Conservation (phyloP, 306 rosid genomes). For the Lithocarpus polystachyus region DNA sequence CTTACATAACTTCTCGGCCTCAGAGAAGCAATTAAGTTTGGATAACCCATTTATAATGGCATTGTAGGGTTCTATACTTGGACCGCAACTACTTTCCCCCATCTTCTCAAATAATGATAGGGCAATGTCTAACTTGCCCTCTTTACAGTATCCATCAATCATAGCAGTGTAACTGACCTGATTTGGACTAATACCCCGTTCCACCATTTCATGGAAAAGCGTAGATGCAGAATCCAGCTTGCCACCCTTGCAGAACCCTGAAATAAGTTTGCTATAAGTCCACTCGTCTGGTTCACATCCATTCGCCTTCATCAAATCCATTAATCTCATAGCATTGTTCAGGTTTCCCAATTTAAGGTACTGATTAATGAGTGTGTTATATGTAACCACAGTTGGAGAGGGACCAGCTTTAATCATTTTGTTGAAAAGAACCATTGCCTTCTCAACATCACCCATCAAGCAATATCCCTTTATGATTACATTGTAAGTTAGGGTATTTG, state of each 20-base stretch:
- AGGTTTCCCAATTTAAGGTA: constrained; percentile 22
- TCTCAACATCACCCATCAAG: constrained; percentile 21
- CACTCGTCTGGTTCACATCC: constrained; percentile 38
- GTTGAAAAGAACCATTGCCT: constrained; percentile 39
- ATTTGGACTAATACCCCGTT: constrained; percentile 32
- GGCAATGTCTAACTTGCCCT: constrained; percentile 30
- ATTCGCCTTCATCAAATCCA: constrained; percentile 40
- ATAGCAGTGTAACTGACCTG: constrained; percentile 37
- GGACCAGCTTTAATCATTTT: constrained; percentile 41
- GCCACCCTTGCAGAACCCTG: constrained; percentile 29
- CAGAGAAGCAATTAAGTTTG: constrained; percentile 25
- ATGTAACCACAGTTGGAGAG: constrained; percentile 32
- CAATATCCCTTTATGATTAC: constrained; percentile 40
- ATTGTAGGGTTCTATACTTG: constrained; percentile 40
- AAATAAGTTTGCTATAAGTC: constrained; percentile 38
- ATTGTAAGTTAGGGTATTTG: constrained; percentile 34
- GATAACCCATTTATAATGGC: constrained; percentile 37
- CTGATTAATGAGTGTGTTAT: constrained; percentile 34
- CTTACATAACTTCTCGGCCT: constrained; percentile 24
- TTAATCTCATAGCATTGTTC: constrained; percentile 36
- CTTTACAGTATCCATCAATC: constrained; percentile 35
- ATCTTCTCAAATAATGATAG: constrained; percentile 28
- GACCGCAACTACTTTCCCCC: constrained; percentile 32
- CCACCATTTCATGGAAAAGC: constrained; percentile 34
- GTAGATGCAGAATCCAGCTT: constrained; percentile 22